A percentile compares a stretch with the other conserved stretches of the same genome.
phyloP scores from a whole-genome alignment of 805 yeast genomes.

The Hermanozyma aechmeae region DNA sequence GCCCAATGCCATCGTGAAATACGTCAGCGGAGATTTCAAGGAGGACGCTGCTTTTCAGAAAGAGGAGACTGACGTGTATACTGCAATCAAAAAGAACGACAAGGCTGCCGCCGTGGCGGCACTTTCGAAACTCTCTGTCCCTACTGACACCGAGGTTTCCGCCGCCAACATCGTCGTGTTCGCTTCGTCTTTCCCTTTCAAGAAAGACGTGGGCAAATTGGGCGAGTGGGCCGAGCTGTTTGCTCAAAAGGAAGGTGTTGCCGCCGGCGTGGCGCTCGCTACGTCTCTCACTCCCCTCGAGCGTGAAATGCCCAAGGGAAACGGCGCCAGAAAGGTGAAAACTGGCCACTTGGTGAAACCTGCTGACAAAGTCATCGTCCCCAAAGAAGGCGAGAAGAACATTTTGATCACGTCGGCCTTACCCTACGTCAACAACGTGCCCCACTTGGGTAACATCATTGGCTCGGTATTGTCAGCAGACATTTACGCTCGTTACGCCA shows the following conservation, averaged over 20 bases:
- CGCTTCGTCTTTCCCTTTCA: slow-evolving; percentile 45
- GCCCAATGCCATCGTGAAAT: slow-evolving; percentile 63
- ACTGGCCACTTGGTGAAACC: slow-evolving; percentile 22
- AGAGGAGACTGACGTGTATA: slow-evolving; percentile 38
- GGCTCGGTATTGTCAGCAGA: slow-evolving; percentile 95
- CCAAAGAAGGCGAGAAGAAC: slow-evolving; percentile 67
- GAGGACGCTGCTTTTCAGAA: slow-evolving; percentile 21
- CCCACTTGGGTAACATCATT: slow-evolving; percentile 94
- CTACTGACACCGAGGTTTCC: slow-evolving; percentile 19
- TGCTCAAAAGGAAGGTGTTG: slow-evolving; percentile 26
- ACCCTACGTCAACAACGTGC: slow-evolving; percentile 97
- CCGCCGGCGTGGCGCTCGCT: slow-evolving; percentile 39
- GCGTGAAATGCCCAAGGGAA: slow-evolving; percentile 28
- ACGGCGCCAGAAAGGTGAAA: slow-evolving; percentile 27
- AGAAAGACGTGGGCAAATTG: slow-evolving; percentile 7
- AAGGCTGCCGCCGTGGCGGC: slow-evolving; percentile 13
- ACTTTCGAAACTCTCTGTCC: slow-evolving; percentile 5
- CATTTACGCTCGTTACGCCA: slow-evolving; percentile 82
- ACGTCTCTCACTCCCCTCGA: slow-evolving; percentile 37
- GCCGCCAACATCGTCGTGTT: slow-evolving; percentile 53
- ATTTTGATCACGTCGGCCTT: slow-evolving; percentile 89
- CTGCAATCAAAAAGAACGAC: slow-evolving; percentile 26
- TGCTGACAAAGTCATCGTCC: slow-evolving; percentile 31
- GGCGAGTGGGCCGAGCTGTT: slow-evolving; percentile 36
- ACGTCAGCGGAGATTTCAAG: slow-evolving; percentile 42